phyloP scores from a whole-genome alignment of 192 early-diverging fungal species.

The Linnemannia elongata region DNA sequence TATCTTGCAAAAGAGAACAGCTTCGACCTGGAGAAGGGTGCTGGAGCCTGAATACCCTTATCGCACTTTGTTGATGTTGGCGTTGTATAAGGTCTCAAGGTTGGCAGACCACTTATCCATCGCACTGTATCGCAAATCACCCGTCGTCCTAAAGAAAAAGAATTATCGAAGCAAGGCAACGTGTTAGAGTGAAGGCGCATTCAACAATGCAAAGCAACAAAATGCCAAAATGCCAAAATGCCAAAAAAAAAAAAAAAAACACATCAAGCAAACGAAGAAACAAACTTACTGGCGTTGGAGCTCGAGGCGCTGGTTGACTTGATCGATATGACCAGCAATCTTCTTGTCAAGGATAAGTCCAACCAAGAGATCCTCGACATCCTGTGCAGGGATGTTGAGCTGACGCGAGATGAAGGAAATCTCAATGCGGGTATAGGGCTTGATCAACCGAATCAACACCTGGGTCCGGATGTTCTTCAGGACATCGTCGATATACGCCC shows the following conservation, averaged over 20 bases:
- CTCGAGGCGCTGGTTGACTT: slow-evolving; percentile 86
- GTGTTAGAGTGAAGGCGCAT: neutral
- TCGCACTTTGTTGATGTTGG: slow-evolving; percentile 68
- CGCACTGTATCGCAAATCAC: slow-evolving; percentile 74
- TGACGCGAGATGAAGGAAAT: slow-evolving; percentile 85
- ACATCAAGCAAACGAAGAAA: neutral
- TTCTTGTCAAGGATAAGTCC: slow-evolving; percentile 91
- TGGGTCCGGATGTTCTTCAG: slow-evolving; percentile 94
- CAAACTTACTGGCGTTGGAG: slow-evolving; percentile 74
- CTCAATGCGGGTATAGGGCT: slow-evolving; percentile 94
- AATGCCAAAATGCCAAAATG: neutral
- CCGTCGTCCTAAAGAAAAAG: slow-evolving; percentile 64
- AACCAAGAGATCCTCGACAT: slow-evolving; percentile 91
- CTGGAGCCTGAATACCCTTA: slow-evolving; percentile 15
- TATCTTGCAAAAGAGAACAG: neutral
- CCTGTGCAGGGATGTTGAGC: slow-evolving; percentile 80
- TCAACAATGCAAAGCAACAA: neutral
- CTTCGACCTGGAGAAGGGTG: neutral
- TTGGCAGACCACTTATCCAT: slow-evolving; percentile 82
- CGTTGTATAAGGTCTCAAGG: slow-evolving; percentile 71
- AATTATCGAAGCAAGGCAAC: neutral
- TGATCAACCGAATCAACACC: slow-evolving; percentile 86
- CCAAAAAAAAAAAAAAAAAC: neutral
- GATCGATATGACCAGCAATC: slow-evolving; percentile 89
- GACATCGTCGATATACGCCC: slow-evolving; percentile 91